These are phyloP conservation scores for Falciphora oryzae DNA, from an alignment of 2,329 filamentous ascomycete genomes.

Conservation along the genomic window DNA sequence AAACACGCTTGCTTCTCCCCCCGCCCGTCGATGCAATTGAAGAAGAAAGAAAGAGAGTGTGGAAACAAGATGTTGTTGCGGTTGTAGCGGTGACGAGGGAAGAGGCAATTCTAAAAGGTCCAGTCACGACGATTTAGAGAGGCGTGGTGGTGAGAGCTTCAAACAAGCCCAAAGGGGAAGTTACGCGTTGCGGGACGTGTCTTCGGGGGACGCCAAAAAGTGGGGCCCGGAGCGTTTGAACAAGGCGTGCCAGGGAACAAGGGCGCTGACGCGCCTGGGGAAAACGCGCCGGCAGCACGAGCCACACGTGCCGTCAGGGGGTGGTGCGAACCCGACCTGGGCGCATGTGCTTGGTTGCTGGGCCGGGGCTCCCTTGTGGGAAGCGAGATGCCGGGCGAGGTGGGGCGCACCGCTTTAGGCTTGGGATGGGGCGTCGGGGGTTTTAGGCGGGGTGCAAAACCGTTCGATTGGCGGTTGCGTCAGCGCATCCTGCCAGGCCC, in stretches of 20 bases:
- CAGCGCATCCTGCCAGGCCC: not conserved
- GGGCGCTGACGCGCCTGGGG: not conserved
- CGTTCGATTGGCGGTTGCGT: not conserved
- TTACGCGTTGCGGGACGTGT: conserved; percentile 2
- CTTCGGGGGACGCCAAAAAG: not conserved
- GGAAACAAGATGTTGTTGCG: not conserved
- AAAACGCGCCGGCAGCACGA: not conserved
- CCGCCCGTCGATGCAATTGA: not conserved
- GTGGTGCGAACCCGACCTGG: not conserved
- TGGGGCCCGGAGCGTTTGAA: not conserved
- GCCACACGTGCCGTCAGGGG: too few species aligned
- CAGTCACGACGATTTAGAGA: not conserved
- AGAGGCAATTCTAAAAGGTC: not conserved
- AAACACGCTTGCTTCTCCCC: not conserved
- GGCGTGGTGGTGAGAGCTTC: conserved; percentile 1
- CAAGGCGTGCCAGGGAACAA: not conserved
- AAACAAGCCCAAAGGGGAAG: conserved; percentile 1
- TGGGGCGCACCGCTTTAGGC: not conserved
- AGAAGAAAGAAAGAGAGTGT: conserved; percentile 12
- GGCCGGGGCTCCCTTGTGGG: too few species aligned
- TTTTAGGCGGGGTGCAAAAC: not conserved
- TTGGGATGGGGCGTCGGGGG: not conserved
- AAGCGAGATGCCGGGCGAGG: not conserved
- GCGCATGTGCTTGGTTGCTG: not conserved
- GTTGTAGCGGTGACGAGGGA: not conserved